Conservation (phyloP, 208 protist species). For the Acanthamoeba castellanii region DNA sequence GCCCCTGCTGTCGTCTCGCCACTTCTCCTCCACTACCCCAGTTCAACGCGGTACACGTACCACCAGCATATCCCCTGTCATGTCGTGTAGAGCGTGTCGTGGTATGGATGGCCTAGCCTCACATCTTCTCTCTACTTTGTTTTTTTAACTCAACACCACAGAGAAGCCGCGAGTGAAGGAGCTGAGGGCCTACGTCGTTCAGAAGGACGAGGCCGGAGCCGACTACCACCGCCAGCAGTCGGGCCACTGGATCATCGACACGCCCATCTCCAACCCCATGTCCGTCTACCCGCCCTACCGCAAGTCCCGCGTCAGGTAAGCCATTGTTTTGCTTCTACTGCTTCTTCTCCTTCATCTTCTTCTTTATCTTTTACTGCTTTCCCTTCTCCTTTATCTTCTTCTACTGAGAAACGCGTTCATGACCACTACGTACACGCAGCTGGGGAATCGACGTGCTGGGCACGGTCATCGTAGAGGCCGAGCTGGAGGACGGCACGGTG, state of each 20-base stretch:
- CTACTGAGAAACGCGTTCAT: conserved; percentile 34
- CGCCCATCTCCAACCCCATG: conserved; percentile 81
- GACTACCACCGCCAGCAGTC: conserved; percentile 83
- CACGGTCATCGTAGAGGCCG: conserved; percentile 85
- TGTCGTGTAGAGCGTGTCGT: neutral
- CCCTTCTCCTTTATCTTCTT: neutral
- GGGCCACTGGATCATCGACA: conserved; percentile 85
- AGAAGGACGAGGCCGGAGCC: conserved; percentile 78
- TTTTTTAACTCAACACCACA: neutral
- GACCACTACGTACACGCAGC: neutral
- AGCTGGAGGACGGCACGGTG: conserved; percentile 85
- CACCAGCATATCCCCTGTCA: neutral
- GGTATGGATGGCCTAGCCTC: neutral
- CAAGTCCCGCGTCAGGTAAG: conserved; percentile 62
- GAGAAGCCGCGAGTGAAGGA: conserved; percentile 77
- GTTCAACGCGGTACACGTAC: neutral
- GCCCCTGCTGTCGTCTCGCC: neutral
- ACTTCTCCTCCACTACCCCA: conserved; percentile 3
- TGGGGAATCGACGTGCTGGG: conserved; percentile 86
- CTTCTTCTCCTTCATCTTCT: neutral
- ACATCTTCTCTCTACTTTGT: too few relatives aligned
- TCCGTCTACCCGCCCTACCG: conserved; percentile 64
- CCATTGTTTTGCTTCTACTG: neutral
- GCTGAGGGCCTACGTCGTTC: conserved; percentile 79
- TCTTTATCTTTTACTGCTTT: conserved; percentile 4